A percentile compares a stretch with the other conserved stretches of the same genome.
Evolutionary conservation across 192 early-diverging fungal species (phyloP).

Genomic region (Diversispora eburnea): DNA sequence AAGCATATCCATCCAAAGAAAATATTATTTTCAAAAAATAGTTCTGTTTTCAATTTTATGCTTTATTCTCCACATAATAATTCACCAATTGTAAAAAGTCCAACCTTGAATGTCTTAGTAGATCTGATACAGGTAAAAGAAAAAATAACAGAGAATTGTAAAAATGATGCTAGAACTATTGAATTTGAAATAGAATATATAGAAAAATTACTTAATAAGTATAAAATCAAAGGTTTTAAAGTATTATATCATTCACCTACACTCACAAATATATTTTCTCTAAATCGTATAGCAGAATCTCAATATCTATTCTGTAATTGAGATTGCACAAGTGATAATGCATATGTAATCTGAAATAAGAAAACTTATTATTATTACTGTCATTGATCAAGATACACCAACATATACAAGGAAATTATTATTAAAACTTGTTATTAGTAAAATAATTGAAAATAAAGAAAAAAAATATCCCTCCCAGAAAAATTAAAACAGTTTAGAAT

Average conservation of each 20-base stretch:
- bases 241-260: not conserved
- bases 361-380: slow-evolving; percentile 4
- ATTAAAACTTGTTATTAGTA: not conserved
- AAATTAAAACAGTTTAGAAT: no score
- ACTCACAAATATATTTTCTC: not conserved
- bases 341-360: slow-evolving; percentile 13
- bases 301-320: slow-evolving; percentile 2
- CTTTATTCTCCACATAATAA: not conserved
- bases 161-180: slow-evolving; percentile 6
- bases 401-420: not conserved
- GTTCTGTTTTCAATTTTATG: slow-evolving; percentile 7
- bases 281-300: slow-evolving; percentile 9
- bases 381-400: not conserved
- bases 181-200: no score
- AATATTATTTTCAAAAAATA: not conserved
- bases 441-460: no score
- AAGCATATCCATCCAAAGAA: not conserved
- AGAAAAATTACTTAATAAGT: no score
- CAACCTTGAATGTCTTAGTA: slow-evolving; percentile 1
- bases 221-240: no score
- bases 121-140: no score
- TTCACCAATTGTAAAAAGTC: not conserved
- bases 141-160: not conserved
- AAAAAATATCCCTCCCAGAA: no score
- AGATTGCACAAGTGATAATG: not conserved